These are phyloP conservation scores for Clarireedia sp. DNA, from an alignment of 2,329 filamentous ascomycete genomes.

Conservation along the genomic window DNA sequence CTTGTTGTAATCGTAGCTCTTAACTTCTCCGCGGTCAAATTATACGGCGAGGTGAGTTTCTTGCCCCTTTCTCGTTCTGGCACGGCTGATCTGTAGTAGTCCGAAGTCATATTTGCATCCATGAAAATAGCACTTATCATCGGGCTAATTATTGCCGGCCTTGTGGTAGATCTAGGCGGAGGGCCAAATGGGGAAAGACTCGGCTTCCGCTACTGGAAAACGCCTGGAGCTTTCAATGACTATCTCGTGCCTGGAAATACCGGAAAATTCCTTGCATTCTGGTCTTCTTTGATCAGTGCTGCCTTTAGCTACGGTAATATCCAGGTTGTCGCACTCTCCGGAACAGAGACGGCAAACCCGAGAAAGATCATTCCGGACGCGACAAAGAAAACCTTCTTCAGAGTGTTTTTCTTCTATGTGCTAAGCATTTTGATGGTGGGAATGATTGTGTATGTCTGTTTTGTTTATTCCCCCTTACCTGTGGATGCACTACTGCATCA, in stretches of 20 bases:
- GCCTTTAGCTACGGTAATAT: slow-evolving; percentile 41
- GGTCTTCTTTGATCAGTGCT: slow-evolving; percentile 37
- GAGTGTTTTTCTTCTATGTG: slow-evolving; percentile 46
- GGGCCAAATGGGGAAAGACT: slow-evolving; percentile 48
- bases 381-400: slow-evolving; percentile 42
- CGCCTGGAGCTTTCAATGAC: slow-evolving; percentile 60
- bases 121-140: slow-evolving; percentile 56
- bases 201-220: slow-evolving; percentile 63
- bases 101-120: slow-evolving; percentile 43
- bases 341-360: slow-evolving; percentile 47
- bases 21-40: slow-evolving; percentile 56
- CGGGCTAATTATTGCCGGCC: slow-evolving; percentile 52
- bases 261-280: slow-evolving; percentile 49
- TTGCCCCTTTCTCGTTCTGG: slow-evolving; percentile 57
- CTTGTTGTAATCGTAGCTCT: slow-evolving; percentile 35
- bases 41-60: slow-evolving; percentile 53
- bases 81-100: background rate
- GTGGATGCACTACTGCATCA: too few relatives aligned
- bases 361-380: slow-evolving; percentile 47
- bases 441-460: slow-evolving; percentile 35
- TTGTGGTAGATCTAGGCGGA: slow-evolving; percentile 57
- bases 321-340: slow-evolving; percentile 47
- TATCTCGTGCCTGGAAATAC: slow-evolving; percentile 53
- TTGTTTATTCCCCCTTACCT: slow-evolving; percentile 18
- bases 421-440: slow-evolving; percentile 37